Conservation (phyloP, 345 rosid species). For the Litchi chinensis region DNA sequence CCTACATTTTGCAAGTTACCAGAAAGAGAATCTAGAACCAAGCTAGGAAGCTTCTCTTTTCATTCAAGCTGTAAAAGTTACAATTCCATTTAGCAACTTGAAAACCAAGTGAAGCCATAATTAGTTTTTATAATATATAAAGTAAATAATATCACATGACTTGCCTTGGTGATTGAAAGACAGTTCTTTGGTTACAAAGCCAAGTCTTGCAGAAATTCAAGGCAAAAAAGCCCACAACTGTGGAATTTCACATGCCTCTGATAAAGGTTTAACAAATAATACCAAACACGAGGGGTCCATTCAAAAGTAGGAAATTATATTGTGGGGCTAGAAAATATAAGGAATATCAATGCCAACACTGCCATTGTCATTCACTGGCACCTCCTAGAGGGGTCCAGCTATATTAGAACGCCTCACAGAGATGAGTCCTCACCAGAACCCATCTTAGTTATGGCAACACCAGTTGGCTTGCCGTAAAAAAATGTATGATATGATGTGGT, state of each 20-base stretch:
- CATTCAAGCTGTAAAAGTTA: neutral
- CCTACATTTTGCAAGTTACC: neutral
- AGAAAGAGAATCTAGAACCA: neutral
- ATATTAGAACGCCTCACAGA: neutral
- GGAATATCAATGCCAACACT: neutral
- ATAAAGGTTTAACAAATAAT: neutral
- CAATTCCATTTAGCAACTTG: neutral
- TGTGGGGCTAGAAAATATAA: neutral
- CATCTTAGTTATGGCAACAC: neutral
- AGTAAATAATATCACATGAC: neutral
- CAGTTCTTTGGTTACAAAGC: no score
- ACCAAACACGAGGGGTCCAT: neutral
- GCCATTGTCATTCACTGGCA: neutral
- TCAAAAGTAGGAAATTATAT: neutral
- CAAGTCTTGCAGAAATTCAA: neutral
- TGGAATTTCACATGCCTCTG: neutral
- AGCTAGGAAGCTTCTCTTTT: neutral
- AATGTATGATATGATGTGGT: no score
- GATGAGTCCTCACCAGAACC: neutral
- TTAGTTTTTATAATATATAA: no score
- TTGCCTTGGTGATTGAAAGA: neutral
- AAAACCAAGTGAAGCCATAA: neutral
- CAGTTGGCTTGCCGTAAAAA: neutral
- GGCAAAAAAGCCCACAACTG: neutral
- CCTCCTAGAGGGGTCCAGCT: neutral